Base-by-base conservation (phyloP, 1,284 basidiomycete species). In the Cutaneotrichosporon curvatum region DNA sequence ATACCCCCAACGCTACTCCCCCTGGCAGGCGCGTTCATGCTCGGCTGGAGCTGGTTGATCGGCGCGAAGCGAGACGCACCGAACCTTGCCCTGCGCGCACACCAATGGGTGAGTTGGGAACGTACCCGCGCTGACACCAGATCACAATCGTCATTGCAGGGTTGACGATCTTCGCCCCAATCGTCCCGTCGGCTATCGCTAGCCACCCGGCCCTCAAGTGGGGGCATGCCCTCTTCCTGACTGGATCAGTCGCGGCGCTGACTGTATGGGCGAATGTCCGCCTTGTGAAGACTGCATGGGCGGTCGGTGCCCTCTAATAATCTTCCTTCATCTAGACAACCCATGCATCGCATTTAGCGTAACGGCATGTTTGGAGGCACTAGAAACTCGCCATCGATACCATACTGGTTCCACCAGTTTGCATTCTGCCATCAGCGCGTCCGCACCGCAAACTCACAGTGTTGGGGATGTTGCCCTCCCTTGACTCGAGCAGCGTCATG, bases 261-360 rank as follows among this genome's bases (percentile, higher is more conserved):
- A 43, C 40, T 14, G 40, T 48, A 18, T 54, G 52, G 52, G 49
- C 48, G 4, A 54, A 54, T 23, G 30, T 48, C 23, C 45, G 52
- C 16, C 43, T 54, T 23, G 34, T 54, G 28, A 54, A 54, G 48
- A 44, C 43, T 11, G 52, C 52, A 19, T 54, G 52, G 52, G 48
- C 52, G 6, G 40, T 46, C 16, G 52, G 52, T 2, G 52, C 52
- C 15, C 40, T 54, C 14, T 54, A 36, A 23, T 36, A n/a, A 18
- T 19, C 35, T 18, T 28, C 15, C 35, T 18, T 36, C 35, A 36
- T 36, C 35, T 36, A 10, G 11, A 36, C 35, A 20, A 16, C 10
- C 18, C 19, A 36, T 36, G 35, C 40, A 23, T 35, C 12, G 25
- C 25, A 7, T 7, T 28, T 12, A 28, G 7, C 25, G 25, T 12